A percentile compares a stretch with the other conserved stretches of the same genome.
Conservation (phyloP, 352 stramenopile genomes). For the Phytophthora hibernalis region DNA sequence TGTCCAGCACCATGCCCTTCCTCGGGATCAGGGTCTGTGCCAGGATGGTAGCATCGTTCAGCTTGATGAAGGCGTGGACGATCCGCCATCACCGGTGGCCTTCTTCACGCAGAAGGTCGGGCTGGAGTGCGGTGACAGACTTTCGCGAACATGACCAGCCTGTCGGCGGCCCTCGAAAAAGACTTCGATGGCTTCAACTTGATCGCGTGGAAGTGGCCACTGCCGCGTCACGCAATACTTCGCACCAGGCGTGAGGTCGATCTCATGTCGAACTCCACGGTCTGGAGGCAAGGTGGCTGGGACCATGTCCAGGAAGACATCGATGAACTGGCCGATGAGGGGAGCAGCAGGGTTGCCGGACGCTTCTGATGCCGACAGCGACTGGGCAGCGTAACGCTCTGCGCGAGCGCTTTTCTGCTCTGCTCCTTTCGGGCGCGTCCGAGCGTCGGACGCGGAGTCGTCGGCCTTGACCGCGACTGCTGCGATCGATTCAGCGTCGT, state of each 20-base stretch:
- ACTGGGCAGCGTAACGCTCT: constrained; percentile 27
- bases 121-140: no score
- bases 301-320: constrained; percentile 37
- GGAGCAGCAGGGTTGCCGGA: constrained; percentile 11
- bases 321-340: constrained; percentile 10
- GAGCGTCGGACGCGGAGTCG: constrained; percentile 3
- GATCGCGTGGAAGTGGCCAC: constrained; percentile 30
- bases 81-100: no score
- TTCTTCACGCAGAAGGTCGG: no score
- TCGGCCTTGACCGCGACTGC: not conserved
- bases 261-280: constrained; percentile 32
- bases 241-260: no score
- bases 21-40: no score
- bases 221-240: constrained; percentile 43
- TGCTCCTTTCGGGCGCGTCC: constrained; percentile 4
- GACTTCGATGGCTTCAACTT: constrained; percentile 41
- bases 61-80: not conserved
- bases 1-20: constrained; percentile 36
- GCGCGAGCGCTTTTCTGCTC: constrained; percentile 18
- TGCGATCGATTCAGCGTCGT: constrained; percentile 3
- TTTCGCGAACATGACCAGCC: no score
- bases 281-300: constrained; percentile 19
- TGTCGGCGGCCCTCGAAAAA: not conserved
- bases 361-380: not conserved
- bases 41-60: no score